Conservation (phyloP, 495 filamentous ascomycete species). For the Paragyromitra xinjiangensis region DNA sequence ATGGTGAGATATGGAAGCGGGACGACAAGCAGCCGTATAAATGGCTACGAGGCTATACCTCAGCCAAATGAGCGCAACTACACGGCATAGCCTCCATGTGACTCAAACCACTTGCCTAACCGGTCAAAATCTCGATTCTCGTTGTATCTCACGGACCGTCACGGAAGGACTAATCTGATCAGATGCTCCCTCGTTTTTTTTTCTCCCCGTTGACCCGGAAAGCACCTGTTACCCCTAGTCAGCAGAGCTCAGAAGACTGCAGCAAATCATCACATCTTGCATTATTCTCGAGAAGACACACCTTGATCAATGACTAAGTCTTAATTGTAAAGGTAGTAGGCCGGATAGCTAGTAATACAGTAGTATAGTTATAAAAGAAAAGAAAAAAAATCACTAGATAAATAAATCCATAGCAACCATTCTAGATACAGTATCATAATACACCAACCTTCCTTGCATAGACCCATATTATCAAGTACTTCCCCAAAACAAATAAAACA, state of each 20-base stretch:
- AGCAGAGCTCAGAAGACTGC: background rate
- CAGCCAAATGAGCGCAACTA: background rate
- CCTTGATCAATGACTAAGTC: background rate
- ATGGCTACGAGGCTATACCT: too few species aligned
- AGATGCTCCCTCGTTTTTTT: background rate
- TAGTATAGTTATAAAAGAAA: background rate
- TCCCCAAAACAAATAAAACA: slow-evolving; percentile 23
- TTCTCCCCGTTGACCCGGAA: background rate
- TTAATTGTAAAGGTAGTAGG: background rate
- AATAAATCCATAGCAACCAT: slow-evolving; percentile 6
- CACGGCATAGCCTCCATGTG: background rate
- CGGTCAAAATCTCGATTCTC: background rate
- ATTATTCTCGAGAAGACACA: background rate
- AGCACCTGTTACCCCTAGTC: background rate
- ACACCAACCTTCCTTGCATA: background rate
- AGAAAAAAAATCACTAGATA: background rate
- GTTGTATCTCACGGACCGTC: background rate
- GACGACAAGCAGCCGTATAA: too few species aligned
- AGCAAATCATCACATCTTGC: background rate
- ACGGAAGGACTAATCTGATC: background rate
- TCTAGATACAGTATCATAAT: slow-evolving; percentile 4
- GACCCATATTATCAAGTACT: slow-evolving; percentile 5
- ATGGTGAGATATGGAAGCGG: too few species aligned
- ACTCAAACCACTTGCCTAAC: background rate
- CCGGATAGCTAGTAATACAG: slow-evolving; percentile 5